Base-by-base conservation (phyloP, 1,284 basidiomycete genomes). In the Cutaneotrichosporon cyanovorans region DNA sequence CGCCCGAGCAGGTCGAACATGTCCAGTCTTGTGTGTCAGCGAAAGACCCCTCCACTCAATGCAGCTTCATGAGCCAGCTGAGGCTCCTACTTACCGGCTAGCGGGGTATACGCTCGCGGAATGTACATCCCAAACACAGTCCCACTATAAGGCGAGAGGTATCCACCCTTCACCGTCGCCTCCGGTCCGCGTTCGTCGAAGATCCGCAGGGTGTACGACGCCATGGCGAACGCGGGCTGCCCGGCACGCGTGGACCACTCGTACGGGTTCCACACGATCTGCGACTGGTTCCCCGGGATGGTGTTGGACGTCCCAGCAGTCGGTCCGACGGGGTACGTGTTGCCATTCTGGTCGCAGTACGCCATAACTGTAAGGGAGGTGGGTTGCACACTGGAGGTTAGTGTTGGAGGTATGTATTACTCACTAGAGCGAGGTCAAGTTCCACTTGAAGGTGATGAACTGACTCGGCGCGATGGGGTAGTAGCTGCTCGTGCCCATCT, bases 391-490 rank as follows among this genome's bases (percentile, higher is more conserved):
- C 66, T 69, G 59, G 5, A 42, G 8, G 40, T 46, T 32, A 45
- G 40, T 15, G 6, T 34, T 34, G 16, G 30, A 10, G 22, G 46
- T 4, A 15, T 30, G 37, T 8, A 8, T 6, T 21, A 66, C 71
- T 57, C 48, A 69, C 71, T 81, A 74, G 20, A 92, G 42, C 3
- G 38, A 36, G 3, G 85, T 87, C 58, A 87, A 79, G 68, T 89
- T 92, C 90, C 90, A 95, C n/a, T 78, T 87, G 69, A 93, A 88
- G 18, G 88, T 93, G 63, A 93, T 78, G 48, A 75, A 75, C 61
- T 87, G 78, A 38, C 76, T 75, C 0, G 74, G 71, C 0, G 85
- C 86, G 59, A 96, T 85, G 77, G 95, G 93, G 77, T 84, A 93
- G 74, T 80, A 96, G 6, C 86, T 87, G 4, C 82, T 80, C 19